Evolutionary conservation across 345 rosid genomes (phyloP).

Genomic region (Jatropha curcas): DNA sequence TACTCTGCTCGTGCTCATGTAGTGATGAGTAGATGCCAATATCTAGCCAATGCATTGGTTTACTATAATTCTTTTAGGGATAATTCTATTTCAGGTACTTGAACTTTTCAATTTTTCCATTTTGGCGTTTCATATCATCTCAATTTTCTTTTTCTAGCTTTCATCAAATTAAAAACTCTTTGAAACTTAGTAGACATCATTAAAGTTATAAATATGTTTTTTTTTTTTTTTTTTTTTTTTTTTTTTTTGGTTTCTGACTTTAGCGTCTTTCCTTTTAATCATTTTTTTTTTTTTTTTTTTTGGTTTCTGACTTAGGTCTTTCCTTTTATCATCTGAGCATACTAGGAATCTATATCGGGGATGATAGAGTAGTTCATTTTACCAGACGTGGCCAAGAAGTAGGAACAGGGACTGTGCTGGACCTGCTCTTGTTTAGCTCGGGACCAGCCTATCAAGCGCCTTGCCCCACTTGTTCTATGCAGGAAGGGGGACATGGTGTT

Average conservation of each 20-base stretch:
- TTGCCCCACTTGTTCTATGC: constrained; percentile 64
- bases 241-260: no score
- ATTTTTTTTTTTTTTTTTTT: not conserved
- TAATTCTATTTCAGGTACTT: no score
- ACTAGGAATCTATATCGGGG: constrained; percentile 84
- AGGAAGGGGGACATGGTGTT: constrained; percentile 63
- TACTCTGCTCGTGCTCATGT: not conserved
- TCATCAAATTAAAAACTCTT: not conserved
- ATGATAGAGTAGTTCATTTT: constrained; percentile 78
- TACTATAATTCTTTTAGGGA: not conserved
- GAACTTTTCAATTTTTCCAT: no score
- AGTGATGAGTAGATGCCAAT: not conserved
- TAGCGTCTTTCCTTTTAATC: no score
- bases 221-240: no score
- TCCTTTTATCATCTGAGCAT: not conserved
- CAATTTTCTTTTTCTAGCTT: no score
- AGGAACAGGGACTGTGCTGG: constrained; percentile 80
- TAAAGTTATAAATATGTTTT: no score
- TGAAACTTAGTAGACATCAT: not conserved
- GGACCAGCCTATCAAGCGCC: constrained; percentile 53
- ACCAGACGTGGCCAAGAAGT: constrained; percentile 92
- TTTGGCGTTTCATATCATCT: no score
- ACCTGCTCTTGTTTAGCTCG: constrained; percentile 70
- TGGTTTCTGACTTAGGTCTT: not conserved
- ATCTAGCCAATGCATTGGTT: not conserved